Conservation (phyloP, 1,284 basidiomycete species). For the Pseudomicrostroma phylloplanum region DNA sequence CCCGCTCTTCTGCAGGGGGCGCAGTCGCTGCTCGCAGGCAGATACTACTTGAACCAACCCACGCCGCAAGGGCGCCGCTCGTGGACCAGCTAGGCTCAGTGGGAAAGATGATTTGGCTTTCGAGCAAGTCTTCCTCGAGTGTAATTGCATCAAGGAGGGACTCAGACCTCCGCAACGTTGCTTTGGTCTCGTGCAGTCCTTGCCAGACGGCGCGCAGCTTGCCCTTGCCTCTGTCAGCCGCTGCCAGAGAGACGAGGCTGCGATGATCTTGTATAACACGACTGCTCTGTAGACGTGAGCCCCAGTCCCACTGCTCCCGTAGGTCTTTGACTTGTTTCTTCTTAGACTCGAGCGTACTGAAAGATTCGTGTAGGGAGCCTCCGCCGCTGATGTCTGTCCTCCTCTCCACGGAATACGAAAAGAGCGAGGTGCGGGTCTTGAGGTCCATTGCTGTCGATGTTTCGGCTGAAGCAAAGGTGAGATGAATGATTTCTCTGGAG, state of each 20-base stretch:
- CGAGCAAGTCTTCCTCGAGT: not conserved
- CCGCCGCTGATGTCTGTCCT: not conserved
- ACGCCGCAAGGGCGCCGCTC: not conserved
- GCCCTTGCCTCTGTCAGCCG: not conserved
- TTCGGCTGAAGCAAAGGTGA: too few species aligned
- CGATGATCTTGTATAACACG: not conserved
- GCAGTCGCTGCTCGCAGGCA: not conserved
- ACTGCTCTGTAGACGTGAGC: not conserved
- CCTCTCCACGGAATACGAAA: not conserved
- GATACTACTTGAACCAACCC: not conserved
- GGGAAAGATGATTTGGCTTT: not conserved
- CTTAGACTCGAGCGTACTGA: not conserved
- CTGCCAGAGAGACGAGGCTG: not conserved
- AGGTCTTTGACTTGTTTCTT: slow-evolving; percentile 2
- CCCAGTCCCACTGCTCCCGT: not conserved
- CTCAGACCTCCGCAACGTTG: not conserved
- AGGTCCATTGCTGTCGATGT: too few species aligned
- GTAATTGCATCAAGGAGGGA: not conserved
- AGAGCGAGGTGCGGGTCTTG: not conserved
- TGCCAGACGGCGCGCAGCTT: not conserved
- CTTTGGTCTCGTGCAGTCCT: not conserved
- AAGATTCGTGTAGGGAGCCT: not conserved
- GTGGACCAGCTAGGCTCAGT: not conserved
- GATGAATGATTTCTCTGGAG: too few species aligned
- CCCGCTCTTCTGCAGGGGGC: not conserved